Base-by-base conservation (phyloP, 1,284 basidiomycete genomes). In the Boletus semigastroideus region DNA sequence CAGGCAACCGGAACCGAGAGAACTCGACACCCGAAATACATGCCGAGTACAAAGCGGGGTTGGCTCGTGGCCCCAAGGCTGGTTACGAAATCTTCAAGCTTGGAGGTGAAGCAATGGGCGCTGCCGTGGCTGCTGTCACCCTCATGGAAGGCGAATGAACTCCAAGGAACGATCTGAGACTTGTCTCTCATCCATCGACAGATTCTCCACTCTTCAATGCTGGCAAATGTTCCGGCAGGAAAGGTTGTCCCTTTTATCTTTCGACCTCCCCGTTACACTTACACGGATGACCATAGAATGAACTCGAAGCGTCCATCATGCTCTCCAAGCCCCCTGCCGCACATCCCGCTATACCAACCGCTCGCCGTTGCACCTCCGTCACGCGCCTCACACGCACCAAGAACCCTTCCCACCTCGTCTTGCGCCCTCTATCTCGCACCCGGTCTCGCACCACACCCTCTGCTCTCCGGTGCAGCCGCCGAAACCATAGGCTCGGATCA, bases 91-190 rank as follows among this genome's bases (percentile, higher is more conserved):
- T 91, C 16, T 76, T 92, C 36, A 69, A 67, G 33, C 65, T 74
- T 3, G 87, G 87, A 20, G 87, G 88, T 1, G 86, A 90, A 60
- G 90, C 90, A 4, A 83, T 93, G 76, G 88, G 92, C 62, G 90
- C 90, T n/a, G 82, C 78, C 3, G 84, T 87, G 3, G 84, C 87
- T 8, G 88, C 90, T 0, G 90, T 91, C 7, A 74, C 78, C 0
- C 70, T 75, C 10, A 74, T 93, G 77, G 90, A 92, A 78, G 84
- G 88, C 84, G 28, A 46, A 31, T 20, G 19, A 19, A 7, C 10
- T 38, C 17, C 17, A 19, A 19, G 1, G 11, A 4, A 3, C 12
- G 10, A 16, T 13, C 8, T 33, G n/a, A n/a, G n/a, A n/a, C 13
- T 7, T 46, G 30, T 42, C 34, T 46, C 25, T 44, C 25, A 1